Evolutionary conservation across 768 basidiomycete genomes (phyloP), one percentile per base, ranked within the genome.

Genomic region (Suillus weaverae): DNA sequence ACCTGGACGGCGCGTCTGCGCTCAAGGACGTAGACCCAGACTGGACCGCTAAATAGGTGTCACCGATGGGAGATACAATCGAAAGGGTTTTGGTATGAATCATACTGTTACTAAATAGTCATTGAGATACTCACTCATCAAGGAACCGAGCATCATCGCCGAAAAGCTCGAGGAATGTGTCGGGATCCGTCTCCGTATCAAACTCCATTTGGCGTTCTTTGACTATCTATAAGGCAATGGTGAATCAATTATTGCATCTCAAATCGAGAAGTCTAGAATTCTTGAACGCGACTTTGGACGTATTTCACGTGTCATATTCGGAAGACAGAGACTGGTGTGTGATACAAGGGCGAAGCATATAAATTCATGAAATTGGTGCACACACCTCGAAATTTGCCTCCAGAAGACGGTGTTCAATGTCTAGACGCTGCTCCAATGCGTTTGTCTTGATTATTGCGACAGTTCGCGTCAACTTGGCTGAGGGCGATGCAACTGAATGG

Each of bases 11-110:
- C 90, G 44, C 89, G 86, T 60, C 89, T 82, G 43, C 92, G 86
- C 73, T 94, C 93, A 66, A 95, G 88, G 44, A 95, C 89, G 75
- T 94, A 95, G 26, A 95, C 91, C 90, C 93, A 94, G n/a, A 93
- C 90, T 22, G 92, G 89, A 64, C 91, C 91, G 67, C 92, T 94
- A 66, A 61, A 30, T 65, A 36, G 39, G 36, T n/a, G 9, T 55
- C 41, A 60, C 46, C 65, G 63, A 64, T 57, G 64, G 60, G 33
- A 26, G 56, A 41, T 26, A 41, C 22, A 16, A 60, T 35, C 16
- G 18, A 30, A 32, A 32, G 10, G 32, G 7, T 3, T 3, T 1
- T 5, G 39, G 18, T 2, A 18, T 59, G 56, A 39, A 57, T 30
- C 5, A 57, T 20, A 26, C 30, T 18, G 32, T 53, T 32, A 53